A percentile compares a stretch with the other conserved stretches of the same genome.
Evolutionary conservation across 495 filamentous ascomycete genomes (phyloP).

Genomic region (Annulohypoxylon nitens): DNA sequence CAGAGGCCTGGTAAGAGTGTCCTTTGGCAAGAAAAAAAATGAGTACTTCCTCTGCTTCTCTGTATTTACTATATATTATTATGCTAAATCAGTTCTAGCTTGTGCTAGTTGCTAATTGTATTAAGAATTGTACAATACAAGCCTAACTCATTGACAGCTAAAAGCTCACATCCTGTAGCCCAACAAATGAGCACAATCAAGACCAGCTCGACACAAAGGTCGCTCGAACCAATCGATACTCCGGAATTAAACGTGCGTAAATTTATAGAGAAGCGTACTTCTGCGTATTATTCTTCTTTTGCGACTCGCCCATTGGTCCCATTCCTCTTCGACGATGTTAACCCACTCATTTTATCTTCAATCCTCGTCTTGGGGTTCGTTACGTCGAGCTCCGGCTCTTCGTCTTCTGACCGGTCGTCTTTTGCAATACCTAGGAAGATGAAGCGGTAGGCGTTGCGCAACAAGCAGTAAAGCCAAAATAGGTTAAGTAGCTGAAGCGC

Average conservation of each 20-base stretch:
- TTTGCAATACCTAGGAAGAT: constrained; percentile 60
- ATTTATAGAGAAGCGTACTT: background rate
- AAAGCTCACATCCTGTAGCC: no score
- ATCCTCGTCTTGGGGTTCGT: background rate
- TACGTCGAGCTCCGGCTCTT: constrained; percentile 59
- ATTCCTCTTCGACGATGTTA: background rate
- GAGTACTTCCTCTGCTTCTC: no score
- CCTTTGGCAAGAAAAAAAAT: no score
- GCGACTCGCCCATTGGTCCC: no score
- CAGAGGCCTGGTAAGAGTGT: no score
- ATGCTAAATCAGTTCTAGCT: no score
- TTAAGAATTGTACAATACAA: no score
- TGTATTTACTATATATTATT: no score
- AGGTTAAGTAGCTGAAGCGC: constrained; percentile 82
- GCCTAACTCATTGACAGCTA: no score
- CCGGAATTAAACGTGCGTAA: background rate
- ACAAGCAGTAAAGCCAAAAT: constrained; percentile 85
- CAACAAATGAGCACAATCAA: background rate
- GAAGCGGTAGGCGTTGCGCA: constrained; percentile 73
- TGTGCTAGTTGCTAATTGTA: no score
- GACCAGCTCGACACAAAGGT: no score
- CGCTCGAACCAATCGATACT: background rate
- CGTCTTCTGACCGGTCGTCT: constrained; percentile 63
- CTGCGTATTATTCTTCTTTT: background rate
- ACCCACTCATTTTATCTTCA: background rate